phyloP scores from a whole-genome alignment of 176 grass and related monocot genomes.

The Metroxylon sagu region DNA sequence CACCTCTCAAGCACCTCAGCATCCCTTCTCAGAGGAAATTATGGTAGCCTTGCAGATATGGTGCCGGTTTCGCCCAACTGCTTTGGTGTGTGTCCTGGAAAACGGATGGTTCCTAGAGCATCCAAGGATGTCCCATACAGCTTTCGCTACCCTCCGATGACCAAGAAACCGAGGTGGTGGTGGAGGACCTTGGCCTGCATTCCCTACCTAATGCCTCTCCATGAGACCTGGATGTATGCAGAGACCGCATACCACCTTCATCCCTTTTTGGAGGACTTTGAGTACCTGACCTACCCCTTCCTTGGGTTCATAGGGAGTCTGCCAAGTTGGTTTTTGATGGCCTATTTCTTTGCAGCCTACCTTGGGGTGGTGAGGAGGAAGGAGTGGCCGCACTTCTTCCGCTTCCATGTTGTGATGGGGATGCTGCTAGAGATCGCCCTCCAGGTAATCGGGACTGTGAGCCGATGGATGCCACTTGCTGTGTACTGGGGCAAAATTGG shows the following conservation, averaged over 20 bases:
- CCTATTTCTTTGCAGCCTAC: constrained; percentile 25
- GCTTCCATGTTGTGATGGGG: constrained; percentile 30
- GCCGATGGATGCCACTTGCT: constrained; percentile 21
- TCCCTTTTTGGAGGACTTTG: constrained; percentile 21
- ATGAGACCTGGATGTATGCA: constrained; percentile 39
- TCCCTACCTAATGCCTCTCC: constrained; percentile 27
- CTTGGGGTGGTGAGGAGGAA: constrained; percentile 26
- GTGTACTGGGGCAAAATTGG: constrained; percentile 30
- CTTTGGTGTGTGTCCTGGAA: not conserved
- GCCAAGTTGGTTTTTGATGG: constrained; percentile 22
- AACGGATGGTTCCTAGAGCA: constrained; percentile 9
- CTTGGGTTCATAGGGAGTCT: constrained; percentile 17
- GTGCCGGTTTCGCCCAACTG: not conserved
- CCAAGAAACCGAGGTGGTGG: constrained; percentile 24
- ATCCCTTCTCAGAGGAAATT: constrained; percentile 4
- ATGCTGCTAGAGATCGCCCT: constrained; percentile 32
- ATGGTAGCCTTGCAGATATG: not conserved
- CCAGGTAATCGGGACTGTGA: constrained; percentile 23
- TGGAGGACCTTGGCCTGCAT: constrained; percentile 28
- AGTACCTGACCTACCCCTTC: constrained; percentile 25
- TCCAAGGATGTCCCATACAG: constrained; percentile 14
- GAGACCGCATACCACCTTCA: constrained; percentile 25
- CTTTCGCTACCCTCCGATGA: constrained; percentile 26
- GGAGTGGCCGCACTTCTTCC: constrained; percentile 27
- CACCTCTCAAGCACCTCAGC: not conserved